Evolutionary conservation across 768 basidiomycete species (phyloP).

Genomic region (Brasilioporus rufonigricans): DNA sequence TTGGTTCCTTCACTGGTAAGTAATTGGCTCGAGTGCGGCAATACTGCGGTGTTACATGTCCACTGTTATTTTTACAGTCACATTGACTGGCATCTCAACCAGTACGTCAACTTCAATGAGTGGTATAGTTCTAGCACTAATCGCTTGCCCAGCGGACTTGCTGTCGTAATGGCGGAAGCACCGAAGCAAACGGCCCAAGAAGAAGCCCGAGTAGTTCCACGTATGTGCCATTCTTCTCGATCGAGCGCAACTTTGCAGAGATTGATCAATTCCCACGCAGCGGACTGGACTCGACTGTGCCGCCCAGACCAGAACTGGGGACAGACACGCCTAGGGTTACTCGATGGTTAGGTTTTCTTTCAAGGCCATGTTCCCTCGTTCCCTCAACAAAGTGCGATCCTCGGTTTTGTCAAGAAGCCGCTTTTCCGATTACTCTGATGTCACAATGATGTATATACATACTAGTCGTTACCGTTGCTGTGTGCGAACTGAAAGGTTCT

Average conservation of each 20-base stretch:
- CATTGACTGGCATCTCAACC: not conserved
- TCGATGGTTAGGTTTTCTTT: not conserved
- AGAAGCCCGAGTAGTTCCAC: not conserved
- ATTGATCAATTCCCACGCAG: not conserved
- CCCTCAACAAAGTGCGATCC: not conserved
- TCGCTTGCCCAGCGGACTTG: not conserved
- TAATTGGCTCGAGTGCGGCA: not conserved
- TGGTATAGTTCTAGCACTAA: not conserved
- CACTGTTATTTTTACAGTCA: not conserved
- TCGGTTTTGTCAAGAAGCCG: not conserved
- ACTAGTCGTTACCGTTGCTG: not conserved
- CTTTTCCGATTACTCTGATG: not conserved
- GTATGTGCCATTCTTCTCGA: not conserved
- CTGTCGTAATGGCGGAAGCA: slow-evolving; percentile 28
- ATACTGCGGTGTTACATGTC: not conserved
- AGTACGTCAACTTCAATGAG: not conserved
- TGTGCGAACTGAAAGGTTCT: not conserved
- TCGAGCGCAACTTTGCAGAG: not conserved
- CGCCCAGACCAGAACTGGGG: not conserved
- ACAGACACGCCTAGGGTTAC: not conserved
- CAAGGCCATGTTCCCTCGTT: not conserved
- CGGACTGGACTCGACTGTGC: not conserved
- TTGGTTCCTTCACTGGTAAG: slow-evolving; percentile 9
- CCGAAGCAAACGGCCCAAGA: slow-evolving; percentile 2
- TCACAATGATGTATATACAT: not conserved